Evolutionary conservation across 2,329 filamentous ascomycete genomes (phyloP).

Genomic region (Neonectria faginata): DNA sequence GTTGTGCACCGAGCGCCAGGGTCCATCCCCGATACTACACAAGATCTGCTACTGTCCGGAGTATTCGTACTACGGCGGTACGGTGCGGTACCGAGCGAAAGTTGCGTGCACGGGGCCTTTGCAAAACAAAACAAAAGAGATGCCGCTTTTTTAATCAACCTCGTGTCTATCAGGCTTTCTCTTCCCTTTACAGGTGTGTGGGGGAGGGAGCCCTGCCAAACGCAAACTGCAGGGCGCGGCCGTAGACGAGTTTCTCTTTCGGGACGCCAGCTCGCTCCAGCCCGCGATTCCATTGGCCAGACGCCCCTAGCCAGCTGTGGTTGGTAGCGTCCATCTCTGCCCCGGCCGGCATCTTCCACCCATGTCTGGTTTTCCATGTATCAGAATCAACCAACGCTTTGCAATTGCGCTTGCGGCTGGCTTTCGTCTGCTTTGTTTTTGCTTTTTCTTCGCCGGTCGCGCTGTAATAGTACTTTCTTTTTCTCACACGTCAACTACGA

Average conservation of each 20-base stretch:
- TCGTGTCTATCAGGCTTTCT: not conserved
- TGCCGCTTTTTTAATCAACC: not conserved
- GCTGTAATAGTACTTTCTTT: not conserved
- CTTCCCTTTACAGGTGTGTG: slow-evolving; percentile 10
- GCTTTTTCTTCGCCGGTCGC: too few species aligned
- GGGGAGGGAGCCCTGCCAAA: slow-evolving; percentile 27
- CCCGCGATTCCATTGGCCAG: slow-evolving; percentile 34
- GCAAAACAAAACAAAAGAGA: not conserved
- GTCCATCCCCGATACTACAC: slow-evolving; percentile 33
- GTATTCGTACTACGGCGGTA: not conserved
- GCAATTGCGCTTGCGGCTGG: not conserved
- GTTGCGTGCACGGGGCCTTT: not conserved
- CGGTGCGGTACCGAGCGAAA: too few species aligned
- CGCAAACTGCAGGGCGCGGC: slow-evolving; percentile 38
- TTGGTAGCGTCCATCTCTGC: not conserved
- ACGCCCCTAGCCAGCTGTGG: slow-evolving; percentile 6
- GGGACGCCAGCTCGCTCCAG: slow-evolving; percentile 33
- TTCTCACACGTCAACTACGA: slow-evolving; percentile 1
- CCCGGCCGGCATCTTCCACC: slow-evolving; percentile 4
- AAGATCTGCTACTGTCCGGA: slow-evolving; percentile 29
- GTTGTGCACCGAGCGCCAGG: slow-evolving; percentile 11
- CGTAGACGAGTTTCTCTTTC: slow-evolving; percentile 45
- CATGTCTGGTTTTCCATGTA: not conserved
- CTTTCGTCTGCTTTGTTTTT: not conserved
- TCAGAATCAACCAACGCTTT: not conserved